These are phyloP conservation scores for Bothriochloa decipiens DNA, from an alignment of 176 grass and related monocot species.

Conservation along the genomic window DNA sequence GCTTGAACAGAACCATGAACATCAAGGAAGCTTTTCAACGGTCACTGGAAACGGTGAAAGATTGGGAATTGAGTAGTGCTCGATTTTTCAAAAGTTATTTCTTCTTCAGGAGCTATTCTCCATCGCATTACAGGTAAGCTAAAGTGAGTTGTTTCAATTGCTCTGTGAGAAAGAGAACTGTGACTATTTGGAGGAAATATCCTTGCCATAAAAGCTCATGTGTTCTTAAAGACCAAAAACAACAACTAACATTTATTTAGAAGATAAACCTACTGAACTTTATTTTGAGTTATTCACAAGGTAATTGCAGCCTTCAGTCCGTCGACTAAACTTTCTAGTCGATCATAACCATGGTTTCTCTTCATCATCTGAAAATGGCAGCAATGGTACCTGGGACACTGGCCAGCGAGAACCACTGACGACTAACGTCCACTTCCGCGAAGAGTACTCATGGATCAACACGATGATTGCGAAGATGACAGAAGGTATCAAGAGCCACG, in stretches of 20 bases:
- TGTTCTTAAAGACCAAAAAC: no score
- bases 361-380: neutral
- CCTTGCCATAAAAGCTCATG: no score
- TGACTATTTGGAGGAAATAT: neutral
- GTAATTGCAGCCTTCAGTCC: no score
- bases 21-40: conserved; percentile 42
- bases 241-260: no score
- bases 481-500: neutral
- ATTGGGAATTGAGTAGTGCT: conserved; percentile 16
- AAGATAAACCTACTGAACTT: no score
- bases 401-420: neutral
- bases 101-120: conserved; percentile 51
- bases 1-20: conserved; percentile 35
- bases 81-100: neutral
- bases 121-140: conserved; percentile 43
- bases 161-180: neutral
- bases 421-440: neutral
- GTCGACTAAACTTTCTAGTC: no score
- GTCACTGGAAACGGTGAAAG: conserved; percentile 35
- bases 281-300: no score
- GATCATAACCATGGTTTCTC: neutral
- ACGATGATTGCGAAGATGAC: conserved; percentile 9
- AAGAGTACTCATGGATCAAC: conserved; percentile 53
- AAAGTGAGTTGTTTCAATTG: neutral
- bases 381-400: conserved; percentile 43